Percentiles rank a stretch among this genome's conserved stretches.
Evolutionary conservation across 768 basidiomycete genomes (phyloP).

Genomic region (Russula vinacea): DNA sequence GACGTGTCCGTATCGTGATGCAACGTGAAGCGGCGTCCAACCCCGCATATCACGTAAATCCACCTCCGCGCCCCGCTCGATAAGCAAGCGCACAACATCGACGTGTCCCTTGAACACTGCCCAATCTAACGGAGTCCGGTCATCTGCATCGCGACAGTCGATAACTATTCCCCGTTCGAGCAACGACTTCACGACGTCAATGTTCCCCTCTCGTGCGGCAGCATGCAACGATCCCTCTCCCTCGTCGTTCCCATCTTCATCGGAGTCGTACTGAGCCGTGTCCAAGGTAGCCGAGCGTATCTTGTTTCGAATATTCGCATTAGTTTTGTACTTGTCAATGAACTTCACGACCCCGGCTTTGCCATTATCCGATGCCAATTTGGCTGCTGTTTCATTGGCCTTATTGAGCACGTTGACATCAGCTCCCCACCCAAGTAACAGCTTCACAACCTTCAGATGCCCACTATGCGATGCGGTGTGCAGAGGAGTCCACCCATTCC

Average conservation of each 20-base stretch:
- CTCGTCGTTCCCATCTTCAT: background rate
- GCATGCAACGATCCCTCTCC: background rate
- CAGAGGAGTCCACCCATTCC: slow-evolving; percentile 5
- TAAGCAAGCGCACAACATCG: background rate
- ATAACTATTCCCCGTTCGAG: background rate
- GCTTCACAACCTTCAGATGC: background rate
- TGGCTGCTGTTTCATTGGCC: background rate
- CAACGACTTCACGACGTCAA: background rate
- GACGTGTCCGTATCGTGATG: background rate
- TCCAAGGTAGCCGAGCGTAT: background rate
- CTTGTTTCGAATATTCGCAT: background rate
- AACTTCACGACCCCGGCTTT: background rate
- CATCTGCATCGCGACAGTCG: background rate
- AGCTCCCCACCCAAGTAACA: background rate
- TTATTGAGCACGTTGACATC: background rate
- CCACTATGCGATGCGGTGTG: background rate
- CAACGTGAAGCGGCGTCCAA: slow-evolving; percentile 1
- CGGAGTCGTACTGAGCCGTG: background rate
- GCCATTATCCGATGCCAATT: background rate
- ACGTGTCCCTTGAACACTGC: background rate
- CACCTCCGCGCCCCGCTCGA: slow-evolving; percentile 6
- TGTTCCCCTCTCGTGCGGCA: background rate
- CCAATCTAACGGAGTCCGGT: background rate
- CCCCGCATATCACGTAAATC: background rate
- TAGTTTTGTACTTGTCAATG: background rate